Evolutionary conservation across 441 rosid genomes (phyloP), one percentile per base, ranked within the genome.

Genomic region (Syzygium syzygioides): DNA sequence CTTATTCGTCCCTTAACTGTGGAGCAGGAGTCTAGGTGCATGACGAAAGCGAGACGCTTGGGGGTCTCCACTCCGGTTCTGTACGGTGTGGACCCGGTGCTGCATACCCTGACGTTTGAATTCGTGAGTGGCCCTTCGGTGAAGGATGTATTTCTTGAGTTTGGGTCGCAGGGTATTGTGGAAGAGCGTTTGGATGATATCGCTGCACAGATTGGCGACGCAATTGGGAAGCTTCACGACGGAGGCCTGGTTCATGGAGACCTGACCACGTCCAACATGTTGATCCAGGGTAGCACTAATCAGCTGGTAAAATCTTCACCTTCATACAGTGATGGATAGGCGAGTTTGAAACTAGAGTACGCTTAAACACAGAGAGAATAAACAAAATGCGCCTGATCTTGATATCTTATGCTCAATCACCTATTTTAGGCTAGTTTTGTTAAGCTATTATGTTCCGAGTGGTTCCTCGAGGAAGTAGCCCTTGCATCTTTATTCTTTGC

Each of bases 211-310:
- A 97, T 98, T 88, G 99, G 99, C 4, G 93, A 90, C 88, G 97
- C 98, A 5, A 94, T 97, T 34, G 99, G 93, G 30, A 98, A 98
- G 90, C 92, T 97, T 26, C 99, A 98, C 89, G 99, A 96, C 62
- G 99, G 99, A 80, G 99, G 98, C 83, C 97, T 98, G 86, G 90
- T 96, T 91, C 99, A 98, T 89, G 99, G 99, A 48, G 99, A 98
- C 88, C 93, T 97, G 88, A 98, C 99, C 90, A 98, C 99, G 1
- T 96, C 98, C 34, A 93, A 98, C 91, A 96, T 98, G 98, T 90
- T 98, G 89, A 88, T 96, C 85, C 93, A 94, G 85, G 92, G 87
- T 76, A 95, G 92, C 86, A 93, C 93, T 37, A 95, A 96, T 90
- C 96, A 94, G 91, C 90, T 97, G 94, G 97, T 95, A 80, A 91